phyloP scores from a whole-genome alignment of 139 green algal species.

The Volvox reticuliferus region DNA sequence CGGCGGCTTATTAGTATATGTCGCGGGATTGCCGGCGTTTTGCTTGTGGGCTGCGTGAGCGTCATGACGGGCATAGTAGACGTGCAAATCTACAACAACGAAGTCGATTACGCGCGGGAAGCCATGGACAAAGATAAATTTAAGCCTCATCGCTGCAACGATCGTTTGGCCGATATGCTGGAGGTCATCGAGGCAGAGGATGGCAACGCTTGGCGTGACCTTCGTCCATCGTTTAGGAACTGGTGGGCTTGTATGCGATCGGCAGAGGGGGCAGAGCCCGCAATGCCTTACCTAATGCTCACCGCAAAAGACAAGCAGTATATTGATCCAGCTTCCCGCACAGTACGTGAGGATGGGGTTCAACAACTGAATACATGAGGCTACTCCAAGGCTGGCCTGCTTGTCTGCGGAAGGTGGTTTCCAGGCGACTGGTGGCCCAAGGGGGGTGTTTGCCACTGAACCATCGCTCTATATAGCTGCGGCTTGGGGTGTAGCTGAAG shows the following conservation, averaged over 20 bases:
- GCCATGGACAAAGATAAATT: neutral
- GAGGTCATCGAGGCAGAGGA: conserved; percentile 43
- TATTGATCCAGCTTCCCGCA: conserved; percentile 9
- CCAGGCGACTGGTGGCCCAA: too few relatives aligned
- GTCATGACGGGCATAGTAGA: conserved; percentile 18
- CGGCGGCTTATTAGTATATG: neutral
- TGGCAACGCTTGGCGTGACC: conserved; percentile 7
- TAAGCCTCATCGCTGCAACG: conserved; percentile 45
- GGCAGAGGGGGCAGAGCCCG: neutral
- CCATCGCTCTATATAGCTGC: too few relatives aligned
- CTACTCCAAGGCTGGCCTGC: neutral
- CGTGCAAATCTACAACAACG: conserved; percentile 15
- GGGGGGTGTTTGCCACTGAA: too few relatives aligned
- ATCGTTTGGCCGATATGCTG: conserved; percentile 20
- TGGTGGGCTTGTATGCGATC: conserved; percentile 44
- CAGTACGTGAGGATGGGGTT: neutral
- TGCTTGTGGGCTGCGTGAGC: neutral
- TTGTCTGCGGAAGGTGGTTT: too few relatives aligned
- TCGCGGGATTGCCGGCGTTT: conserved; percentile 12
- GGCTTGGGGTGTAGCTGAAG: too few relatives aligned
- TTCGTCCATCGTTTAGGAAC: conserved; percentile 37
- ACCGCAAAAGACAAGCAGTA: conserved; percentile 38
- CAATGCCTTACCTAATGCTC: conserved; percentile 48
- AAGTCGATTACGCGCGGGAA: conserved; percentile 29
- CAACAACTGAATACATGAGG: neutral